Percentiles rank a stretch among this genome's conserved stretches.
Conservation (phyloP, 179 eudicot genomes). For the Dionaea muscipula region DNA sequence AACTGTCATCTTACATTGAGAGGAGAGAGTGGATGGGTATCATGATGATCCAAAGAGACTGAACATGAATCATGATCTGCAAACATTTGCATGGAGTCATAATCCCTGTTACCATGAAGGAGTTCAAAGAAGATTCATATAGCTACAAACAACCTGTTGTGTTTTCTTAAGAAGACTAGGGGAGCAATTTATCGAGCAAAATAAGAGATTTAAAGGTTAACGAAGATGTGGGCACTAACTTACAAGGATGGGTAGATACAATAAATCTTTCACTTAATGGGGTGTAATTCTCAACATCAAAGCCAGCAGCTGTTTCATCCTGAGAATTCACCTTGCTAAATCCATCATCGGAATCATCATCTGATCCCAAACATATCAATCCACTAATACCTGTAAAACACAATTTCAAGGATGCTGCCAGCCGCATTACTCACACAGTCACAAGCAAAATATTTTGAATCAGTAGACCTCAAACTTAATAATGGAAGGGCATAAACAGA, state of each 20-base stretch:
- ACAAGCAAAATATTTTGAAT: constrained; percentile 2
- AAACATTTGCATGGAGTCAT: constrained; percentile 11
- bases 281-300: constrained; percentile 23
- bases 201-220: not conserved
- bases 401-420: not conserved
- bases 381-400: constrained; percentile 30
- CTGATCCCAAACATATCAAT: constrained; percentile 54
- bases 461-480: not conserved
- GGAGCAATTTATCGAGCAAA: not conserved
- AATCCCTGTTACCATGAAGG: constrained; percentile 7
- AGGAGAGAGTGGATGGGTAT: constrained; percentile 18
- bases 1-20: constrained; percentile 18
- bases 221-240: constrained; percentile 8
- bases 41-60: constrained; percentile 31
- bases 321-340: constrained; percentile 9
- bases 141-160: no score
- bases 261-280: constrained; percentile 18
- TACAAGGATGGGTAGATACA: constrained; percentile 26
- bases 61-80: constrained; percentile 13
- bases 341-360: constrained; percentile 32
- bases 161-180: not conserved
- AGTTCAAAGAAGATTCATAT: no score
- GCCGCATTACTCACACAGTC: not conserved
- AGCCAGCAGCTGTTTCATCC: constrained; percentile 13
- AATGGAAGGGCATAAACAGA: not conserved